Conservation (phyloP, 768 basidiomycete genomes). For the Lentinula detonsa region DNA sequence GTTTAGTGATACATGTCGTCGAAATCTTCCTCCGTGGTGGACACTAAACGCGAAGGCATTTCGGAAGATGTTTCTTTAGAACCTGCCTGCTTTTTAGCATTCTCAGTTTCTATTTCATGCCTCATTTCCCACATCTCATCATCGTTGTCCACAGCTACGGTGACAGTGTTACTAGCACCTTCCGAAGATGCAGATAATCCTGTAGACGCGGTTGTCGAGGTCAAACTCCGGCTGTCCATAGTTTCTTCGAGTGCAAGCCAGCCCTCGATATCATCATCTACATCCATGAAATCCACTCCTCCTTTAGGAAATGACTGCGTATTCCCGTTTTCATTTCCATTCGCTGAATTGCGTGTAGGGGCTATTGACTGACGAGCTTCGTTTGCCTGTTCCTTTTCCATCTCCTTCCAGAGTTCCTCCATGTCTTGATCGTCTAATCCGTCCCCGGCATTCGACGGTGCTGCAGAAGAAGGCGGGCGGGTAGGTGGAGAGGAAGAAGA, state of each 20-base stretch:
- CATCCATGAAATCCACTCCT: constrained; percentile 14
- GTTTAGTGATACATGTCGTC: neutral
- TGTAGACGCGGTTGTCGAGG: neutral
- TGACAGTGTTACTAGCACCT: constrained; percentile 3
- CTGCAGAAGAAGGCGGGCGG: constrained; percentile 34
- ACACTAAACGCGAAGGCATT: neutral
- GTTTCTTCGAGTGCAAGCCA: constrained; percentile 23
- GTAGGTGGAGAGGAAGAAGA: constrained; percentile 27
- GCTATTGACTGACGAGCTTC: neutral
- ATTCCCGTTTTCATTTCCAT: constrained; percentile 9
- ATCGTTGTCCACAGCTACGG: constrained; percentile 20
- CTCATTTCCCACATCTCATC: constrained; percentile 74
- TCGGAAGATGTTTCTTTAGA: neutral
- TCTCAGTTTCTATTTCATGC: constrained; percentile 41
- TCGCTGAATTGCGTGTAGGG: neutral
- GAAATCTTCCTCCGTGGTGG: neutral
- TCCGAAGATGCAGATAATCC: constrained; percentile 4
- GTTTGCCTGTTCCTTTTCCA: neutral
- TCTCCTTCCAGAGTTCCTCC: constrained; percentile 1
- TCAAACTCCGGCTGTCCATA: constrained; percentile 7
- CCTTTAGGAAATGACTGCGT: constrained; percentile 1
- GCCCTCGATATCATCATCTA: constrained; percentile 34
- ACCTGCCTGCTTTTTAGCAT: constrained; percentile 3
- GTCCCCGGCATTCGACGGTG: constrained; percentile 35
- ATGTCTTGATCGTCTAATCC: constrained; percentile 11